Evolutionary conservation across 805 yeast genomes (phyloP).

Genomic region (Lipomyces starkeyi): DNA sequence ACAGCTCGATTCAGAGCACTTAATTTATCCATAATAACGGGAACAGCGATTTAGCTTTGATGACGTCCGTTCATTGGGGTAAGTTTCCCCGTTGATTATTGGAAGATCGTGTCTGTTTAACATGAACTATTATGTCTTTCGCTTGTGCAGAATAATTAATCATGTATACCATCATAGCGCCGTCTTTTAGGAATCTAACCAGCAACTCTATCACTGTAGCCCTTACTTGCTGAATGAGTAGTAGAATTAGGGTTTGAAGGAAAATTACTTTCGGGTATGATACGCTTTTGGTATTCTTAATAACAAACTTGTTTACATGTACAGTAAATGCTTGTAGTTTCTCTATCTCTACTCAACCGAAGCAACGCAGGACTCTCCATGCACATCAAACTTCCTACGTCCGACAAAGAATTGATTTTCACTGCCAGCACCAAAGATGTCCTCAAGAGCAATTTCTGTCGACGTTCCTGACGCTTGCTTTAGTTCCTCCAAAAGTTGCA

Average conservation of each 20-base stretch:
- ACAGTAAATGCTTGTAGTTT: not conserved
- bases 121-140: too few species aligned
- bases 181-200: not conserved
- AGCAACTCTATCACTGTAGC: not conserved
- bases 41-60: too few species aligned
- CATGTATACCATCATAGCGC: too few species aligned
- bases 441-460: slow-evolving; percentile 27
- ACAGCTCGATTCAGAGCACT: too few species aligned
- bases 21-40: too few species aligned
- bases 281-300: not conserved
- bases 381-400: slow-evolving; percentile 28
- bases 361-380: slow-evolving; percentile 36
- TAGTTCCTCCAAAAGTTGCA: slow-evolving; percentile 26
- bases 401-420: slow-evolving; percentile 32
- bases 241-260: not conserved
- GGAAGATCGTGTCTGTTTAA: too few species aligned
- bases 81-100: too few species aligned
- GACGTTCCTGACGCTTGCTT: slow-evolving; percentile 1
- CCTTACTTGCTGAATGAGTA: not conserved
- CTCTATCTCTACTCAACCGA: slow-evolving; percentile 10
- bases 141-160: too few species aligned
- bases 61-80: too few species aligned
- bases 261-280: not conserved
- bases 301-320: not conserved
- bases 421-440: slow-evolving; percentile 35